Evolutionary conservation across 1,284 basidiomycete species (phyloP), one percentile per base, ranked within the genome.

Genomic region (Xerocomus nothofagi): DNA sequence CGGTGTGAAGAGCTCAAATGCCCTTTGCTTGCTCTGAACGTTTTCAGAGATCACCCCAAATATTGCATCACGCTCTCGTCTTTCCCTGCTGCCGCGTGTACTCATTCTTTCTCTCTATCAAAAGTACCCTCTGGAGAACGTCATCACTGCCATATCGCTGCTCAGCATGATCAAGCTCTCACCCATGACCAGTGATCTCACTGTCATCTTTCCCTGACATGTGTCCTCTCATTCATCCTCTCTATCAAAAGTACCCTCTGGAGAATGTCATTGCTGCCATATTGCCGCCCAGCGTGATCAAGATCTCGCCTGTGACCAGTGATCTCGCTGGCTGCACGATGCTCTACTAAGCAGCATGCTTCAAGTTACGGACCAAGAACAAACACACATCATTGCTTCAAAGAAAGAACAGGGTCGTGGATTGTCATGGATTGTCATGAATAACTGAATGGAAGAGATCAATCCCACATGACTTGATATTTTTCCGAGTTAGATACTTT

Each of bases 321-420:
- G 84, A 88, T 65, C 73, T 80, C n/a, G 65, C 77, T 5, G 77
- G 76, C 11, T 81, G 76, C 44, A 71, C 83, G 4, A 73, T 86
- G 67, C 67, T 86, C 53, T 68, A 78, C 33, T n/a, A n/a, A n/a
- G 70, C 73, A 3, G 81, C 82, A 11, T 82, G 79, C 58, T 70
- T 78, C 49, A n/a, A n/a, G n/a, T n/a, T n/a, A n/a, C 74, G 69
- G 42, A 65, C 73, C 50, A 48, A 56, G 17, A 59, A 61, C 7
- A 53, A 63, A 37, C 67, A 73, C 21, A 72, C 77, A 1, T 57
- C 71, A 21, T 53, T 68, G 14, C 66, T 81, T 29, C 59, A 3
- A 57, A 71, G 30, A 62, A 51, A 24, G 57, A 53, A 21, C 57
- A 60, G 43, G 61, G 61, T n/a, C 64, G 59, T 27, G 63, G 61